These are phyloP conservation scores for Backusella westeae DNA, from an alignment of 192 early-diverging fungal species.

Conservation along the genomic window DNA sequence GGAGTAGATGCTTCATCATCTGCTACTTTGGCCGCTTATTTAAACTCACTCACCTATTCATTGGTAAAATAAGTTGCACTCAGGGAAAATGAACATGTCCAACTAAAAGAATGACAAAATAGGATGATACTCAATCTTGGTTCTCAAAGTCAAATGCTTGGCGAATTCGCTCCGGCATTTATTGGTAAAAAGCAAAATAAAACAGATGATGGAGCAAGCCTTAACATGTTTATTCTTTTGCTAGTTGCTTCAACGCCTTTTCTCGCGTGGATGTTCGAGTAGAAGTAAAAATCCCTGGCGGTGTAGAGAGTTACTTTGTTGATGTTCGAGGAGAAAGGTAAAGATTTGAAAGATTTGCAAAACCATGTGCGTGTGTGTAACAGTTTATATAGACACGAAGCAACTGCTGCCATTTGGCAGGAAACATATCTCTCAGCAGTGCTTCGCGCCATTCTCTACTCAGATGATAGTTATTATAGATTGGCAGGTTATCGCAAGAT, in stretches of 20 bases:
- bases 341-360: background rate
- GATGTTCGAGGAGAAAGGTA: slow-evolving; percentile 89
- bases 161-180: slow-evolving; percentile 64
- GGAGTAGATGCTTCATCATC: slow-evolving; percentile 89
- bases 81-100: background rate
- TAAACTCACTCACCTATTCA: slow-evolving; percentile 93
- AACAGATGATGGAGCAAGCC: too few relatives aligned
- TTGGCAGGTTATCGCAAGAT: slow-evolving; percentile 88
- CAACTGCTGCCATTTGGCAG: slow-evolving; percentile 83
- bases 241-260: slow-evolving; percentile 96
- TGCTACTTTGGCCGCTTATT: slow-evolving; percentile 94
- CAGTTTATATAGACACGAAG: slow-evolving; percentile 50
- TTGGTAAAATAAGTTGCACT: slow-evolving; percentile 46
- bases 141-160: slow-evolving; percentile 60
- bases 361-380: background rate
- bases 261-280: slow-evolving; percentile 96
- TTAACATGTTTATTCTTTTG: background rate
- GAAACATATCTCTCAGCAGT: slow-evolving; percentile 88
- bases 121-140: slow-evolving; percentile 69
- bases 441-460: slow-evolving; percentile 87
- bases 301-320: slow-evolving; percentile 91
- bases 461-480: slow-evolving; percentile 83
- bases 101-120: background rate
- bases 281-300: slow-evolving; percentile 98
- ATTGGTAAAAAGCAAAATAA: slow-evolving; percentile 45